A percentile compares a stretch with the other conserved stretches of the same genome.
These are phyloP conservation scores for Pelargonium cotyledonis DNA, from an alignment of 441 rosid species.

Conservation along the genomic window DNA sequence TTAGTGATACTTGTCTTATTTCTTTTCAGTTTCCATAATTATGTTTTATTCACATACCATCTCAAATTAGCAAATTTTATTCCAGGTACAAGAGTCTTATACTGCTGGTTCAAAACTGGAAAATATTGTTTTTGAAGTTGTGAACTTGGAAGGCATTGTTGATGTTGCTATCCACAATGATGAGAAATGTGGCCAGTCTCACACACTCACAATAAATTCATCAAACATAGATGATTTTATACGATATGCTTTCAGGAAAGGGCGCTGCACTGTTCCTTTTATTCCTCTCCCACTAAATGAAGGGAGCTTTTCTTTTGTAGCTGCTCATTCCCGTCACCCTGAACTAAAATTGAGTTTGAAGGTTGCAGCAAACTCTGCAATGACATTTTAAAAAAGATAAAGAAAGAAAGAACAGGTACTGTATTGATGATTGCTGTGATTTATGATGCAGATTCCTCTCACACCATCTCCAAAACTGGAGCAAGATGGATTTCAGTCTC, in stretches of 20 bases:
- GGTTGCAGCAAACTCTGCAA: constrained; percentile 23
- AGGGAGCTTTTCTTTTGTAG: constrained; percentile 37
- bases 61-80: background rate
- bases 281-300: constrained; percentile 39
- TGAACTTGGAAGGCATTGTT: constrained; percentile 34
- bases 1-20: constrained; percentile 24
- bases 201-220: constrained; percentile 35
- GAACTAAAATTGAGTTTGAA: constrained; percentile 34
- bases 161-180: constrained; percentile 45
- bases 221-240: constrained; percentile 19
- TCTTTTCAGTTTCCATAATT: background rate
- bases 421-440: background rate
- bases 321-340: constrained; percentile 36
- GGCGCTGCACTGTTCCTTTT: constrained; percentile 44
- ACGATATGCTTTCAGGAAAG: constrained; percentile 40
- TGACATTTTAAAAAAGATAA: background rate
- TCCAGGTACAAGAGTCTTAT: constrained; percentile 40
- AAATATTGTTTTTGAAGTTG: constrained; percentile 41
- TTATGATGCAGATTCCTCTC: constrained; percentile 25
- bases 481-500: constrained; percentile 15
- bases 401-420: constrained; percentile 3
- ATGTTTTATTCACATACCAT: background rate
- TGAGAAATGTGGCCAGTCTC: constrained; percentile 31
- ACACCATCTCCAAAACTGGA: constrained; percentile 16
- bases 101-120: constrained; percentile 44